Evolutionary conservation across 345 rosid genomes (phyloP), one percentile per base, ranked within the genome.

Genomic region (Syzygium jambos): DNA sequence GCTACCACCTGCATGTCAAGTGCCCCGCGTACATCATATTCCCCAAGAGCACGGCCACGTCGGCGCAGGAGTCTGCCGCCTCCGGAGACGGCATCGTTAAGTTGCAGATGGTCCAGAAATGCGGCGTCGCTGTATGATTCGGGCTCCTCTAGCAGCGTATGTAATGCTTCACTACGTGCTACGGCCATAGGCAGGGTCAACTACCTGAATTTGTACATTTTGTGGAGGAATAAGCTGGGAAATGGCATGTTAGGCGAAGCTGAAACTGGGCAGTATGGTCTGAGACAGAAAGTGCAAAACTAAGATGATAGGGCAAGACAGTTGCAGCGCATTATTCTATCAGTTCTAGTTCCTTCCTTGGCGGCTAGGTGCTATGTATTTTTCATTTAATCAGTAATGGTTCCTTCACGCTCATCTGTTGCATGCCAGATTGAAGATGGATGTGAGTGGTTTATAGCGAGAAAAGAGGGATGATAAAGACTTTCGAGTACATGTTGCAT

Each of bases 11-110:
- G 11, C 78, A 88, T 86, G 92, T 92, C 86, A 86, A 59, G 57
- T 93, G 93, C 85, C 93, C 92, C 15, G 94, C 94, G 43, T 83
- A 4, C 86, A 90, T 90, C 25, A 34, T 53, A 52, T 86, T 88
- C 38, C 30, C 84, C 65, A 68, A 25, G 78, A 41, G 22, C 41
- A 84, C 78, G 89, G 88, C 84, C 38, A 80, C 88, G 78, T 78
- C 63, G 87, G 86, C n/a, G 80, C 61, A 57, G 43, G 61, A 13
- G 25, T 23, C 51, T 7, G 65, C n/a, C 10, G 38, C 61, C 56
- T 15, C 10, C 8, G 25, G 25, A 0, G 59, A 84, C 0, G 77
- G 46, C 19, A 90, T 41, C n/a, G 85, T 90, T 68, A 89, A 93
- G 90, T 86, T 51, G 53, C 89, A 88, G 87, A 85, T 88, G 87